Conservation (phyloP, 176 grass and related monocot species). For the Elaeis guineensis region DNA sequence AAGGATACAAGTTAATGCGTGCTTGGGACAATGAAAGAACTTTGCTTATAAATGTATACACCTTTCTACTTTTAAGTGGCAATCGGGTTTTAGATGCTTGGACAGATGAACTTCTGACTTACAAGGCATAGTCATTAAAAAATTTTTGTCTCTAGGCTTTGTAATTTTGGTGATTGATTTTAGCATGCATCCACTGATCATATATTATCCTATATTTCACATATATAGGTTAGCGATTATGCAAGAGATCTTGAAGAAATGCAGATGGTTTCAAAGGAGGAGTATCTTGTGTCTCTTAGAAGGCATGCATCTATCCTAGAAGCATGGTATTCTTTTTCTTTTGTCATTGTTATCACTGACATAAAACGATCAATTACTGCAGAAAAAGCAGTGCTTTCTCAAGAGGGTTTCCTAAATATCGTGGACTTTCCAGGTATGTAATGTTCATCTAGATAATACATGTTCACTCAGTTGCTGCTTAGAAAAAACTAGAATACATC, state of each 20-base stretch:
- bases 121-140: too few relatives aligned
- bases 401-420: slow-evolving; percentile 91
- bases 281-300: slow-evolving; percentile 95
- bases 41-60: too few relatives aligned
- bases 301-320: slow-evolving; percentile 47
- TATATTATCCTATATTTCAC: slow-evolving; percentile 31
- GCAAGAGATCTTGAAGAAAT: slow-evolving; percentile 99
- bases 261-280: slow-evolving; percentile 95
- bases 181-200: slow-evolving; percentile 17
- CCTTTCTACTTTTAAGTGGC: too few relatives aligned
- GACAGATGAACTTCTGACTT: too few relatives aligned
- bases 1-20: too few relatives aligned
- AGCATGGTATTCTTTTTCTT: slow-evolving; percentile 7
- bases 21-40: too few relatives aligned
- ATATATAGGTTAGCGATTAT: slow-evolving; percentile 82
- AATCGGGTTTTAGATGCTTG: too few relatives aligned
- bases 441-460: not conserved
- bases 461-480: too few relatives aligned
- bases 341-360: too few relatives aligned
- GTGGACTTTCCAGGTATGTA: slow-evolving; percentile 72
- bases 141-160: too few relatives aligned
- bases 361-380: slow-evolving; percentile 22
- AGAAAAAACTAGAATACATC: too few relatives aligned
- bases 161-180: not conserved
- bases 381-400: slow-evolving; percentile 99